A percentile compares a stretch with the other conserved stretches of the same genome.
Evolutionary conservation across 2,329 filamentous ascomycete genomes (phyloP).

Genomic region (Rhynchosporium secalis): DNA sequence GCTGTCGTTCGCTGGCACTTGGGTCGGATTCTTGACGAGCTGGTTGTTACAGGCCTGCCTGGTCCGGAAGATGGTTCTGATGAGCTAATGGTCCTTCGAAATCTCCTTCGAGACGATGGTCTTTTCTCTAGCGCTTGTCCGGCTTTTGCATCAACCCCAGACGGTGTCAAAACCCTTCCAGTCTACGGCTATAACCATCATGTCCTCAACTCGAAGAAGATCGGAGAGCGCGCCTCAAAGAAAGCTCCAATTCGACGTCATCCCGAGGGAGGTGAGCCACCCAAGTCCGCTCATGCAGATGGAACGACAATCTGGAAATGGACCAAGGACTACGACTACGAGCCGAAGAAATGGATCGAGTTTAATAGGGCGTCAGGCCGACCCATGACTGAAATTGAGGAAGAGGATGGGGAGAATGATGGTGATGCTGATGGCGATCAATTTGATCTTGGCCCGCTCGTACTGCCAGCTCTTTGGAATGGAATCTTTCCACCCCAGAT

Average conservation of each 20-base stretch:
- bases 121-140: slow-evolving; percentile 21
- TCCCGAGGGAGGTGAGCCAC: slow-evolving; percentile 26
- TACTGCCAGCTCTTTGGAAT: neutral
- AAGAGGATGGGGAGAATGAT: slow-evolving; percentile 6
- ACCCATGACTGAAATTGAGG: slow-evolving; percentile 11
- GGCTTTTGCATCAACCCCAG: slow-evolving; percentile 20
- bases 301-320: slow-evolving; percentile 30
- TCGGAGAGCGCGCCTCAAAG: slow-evolving; percentile 5
- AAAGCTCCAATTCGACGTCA: slow-evolving; percentile 14
- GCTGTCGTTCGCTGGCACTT: slow-evolving; percentile 27
- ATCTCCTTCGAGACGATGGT: slow-evolving; percentile 27
- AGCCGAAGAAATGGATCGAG: slow-evolving; percentile 28
- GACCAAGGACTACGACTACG: slow-evolving; percentile 14
- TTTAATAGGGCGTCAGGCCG: slow-evolving; percentile 20
- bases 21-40: slow-evolving; percentile 24
- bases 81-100: slow-evolving; percentile 22
- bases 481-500: neutral
- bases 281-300: slow-evolving; percentile 19
- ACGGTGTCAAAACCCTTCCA: slow-evolving; percentile 20
- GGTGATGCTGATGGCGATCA: neutral
- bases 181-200: slow-evolving; percentile 12
- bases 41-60: slow-evolving; percentile 23
- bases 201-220: slow-evolving; percentile 19
- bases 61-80: slow-evolving; percentile 8
- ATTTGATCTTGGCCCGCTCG: neutral